Conservation (phyloP, 768 basidiomycete species). For the Russula vinacea region DNA sequence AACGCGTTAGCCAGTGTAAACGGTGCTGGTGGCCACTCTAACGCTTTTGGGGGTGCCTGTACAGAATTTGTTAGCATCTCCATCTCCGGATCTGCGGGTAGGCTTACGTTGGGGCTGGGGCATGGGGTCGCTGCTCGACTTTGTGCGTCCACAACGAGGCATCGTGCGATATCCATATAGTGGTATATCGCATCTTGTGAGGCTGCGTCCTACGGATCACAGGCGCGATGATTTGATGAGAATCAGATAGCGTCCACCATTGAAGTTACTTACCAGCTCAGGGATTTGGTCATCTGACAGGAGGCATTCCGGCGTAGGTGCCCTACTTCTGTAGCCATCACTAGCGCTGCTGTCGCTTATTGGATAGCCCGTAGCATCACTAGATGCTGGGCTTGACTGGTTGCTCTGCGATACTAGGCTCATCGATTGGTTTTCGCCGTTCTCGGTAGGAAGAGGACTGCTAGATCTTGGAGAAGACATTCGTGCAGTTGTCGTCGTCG, state of each 20-base stretch:
- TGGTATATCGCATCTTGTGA: slow-evolving; percentile 9
- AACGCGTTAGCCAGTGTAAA: not conserved
- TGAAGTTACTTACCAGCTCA: slow-evolving; percentile 5
- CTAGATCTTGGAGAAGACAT: not conserved
- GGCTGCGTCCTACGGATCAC: not conserved
- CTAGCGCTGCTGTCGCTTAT: slow-evolving; percentile 3
- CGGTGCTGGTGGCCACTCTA: not conserved
- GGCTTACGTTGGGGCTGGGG: not conserved
- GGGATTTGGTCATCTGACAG: no score
- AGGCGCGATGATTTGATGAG: not conserved
- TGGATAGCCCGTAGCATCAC: not conserved
- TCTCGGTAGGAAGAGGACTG: not conserved
- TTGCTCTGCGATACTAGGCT: not conserved
- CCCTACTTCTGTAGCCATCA: not conserved
- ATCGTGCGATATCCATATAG: slow-evolving; percentile 2
- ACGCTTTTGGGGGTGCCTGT: no score
- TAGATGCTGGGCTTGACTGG: not conserved
- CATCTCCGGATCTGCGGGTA: not conserved
- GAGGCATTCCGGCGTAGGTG: slow-evolving; percentile 7
- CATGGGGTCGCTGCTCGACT: not conserved
- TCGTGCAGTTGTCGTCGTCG: not conserved
- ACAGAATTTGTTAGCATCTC: not conserved
- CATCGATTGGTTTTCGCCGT: not conserved
- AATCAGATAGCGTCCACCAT: not conserved
- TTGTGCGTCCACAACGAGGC: not conserved